phyloP scores from a whole-genome alignment of 1,139 yeast genomes.

The Meyerozyma elateridarum region DNA sequence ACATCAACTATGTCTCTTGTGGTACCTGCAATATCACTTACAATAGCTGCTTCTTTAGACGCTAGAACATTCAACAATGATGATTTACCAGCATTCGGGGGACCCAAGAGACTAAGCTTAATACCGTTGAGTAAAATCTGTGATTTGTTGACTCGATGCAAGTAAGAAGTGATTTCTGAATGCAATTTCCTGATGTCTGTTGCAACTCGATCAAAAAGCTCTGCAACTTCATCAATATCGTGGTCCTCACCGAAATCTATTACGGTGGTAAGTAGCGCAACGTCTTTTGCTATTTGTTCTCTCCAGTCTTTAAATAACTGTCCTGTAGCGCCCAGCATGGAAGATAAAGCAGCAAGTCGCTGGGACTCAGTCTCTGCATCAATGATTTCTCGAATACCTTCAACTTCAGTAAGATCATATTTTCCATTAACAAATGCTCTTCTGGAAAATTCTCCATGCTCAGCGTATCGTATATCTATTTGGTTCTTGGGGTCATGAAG shows the following conservation, averaged over 20 bases:
- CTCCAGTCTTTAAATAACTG: conserved; percentile 63
- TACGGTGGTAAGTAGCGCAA: conserved; percentile 78
- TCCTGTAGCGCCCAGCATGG: conserved; percentile 67
- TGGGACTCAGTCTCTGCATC: conserved; percentile 95
- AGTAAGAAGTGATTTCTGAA: conserved; percentile 42
- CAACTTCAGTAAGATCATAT: conserved; percentile 74
- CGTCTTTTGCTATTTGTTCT: conserved; percentile 52
- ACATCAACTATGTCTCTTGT: conserved; percentile 87
- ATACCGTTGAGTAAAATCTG: conserved; percentile 72
- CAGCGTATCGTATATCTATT: conserved; percentile 68
- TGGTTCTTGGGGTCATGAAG: conserved; percentile 42
- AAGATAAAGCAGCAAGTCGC: conserved; percentile 65
- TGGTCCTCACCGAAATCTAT: conserved; percentile 97
- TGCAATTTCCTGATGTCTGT: conserved; percentile 36
- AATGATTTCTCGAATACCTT: conserved; percentile 83
- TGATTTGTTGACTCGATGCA: conserved; percentile 51
- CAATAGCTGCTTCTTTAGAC: conserved; percentile 82
- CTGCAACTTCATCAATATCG: conserved; percentile 61
- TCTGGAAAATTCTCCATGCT: conserved; percentile 86
- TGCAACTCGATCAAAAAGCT: conserved; percentile 48
- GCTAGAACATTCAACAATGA: conserved; percentile 72
- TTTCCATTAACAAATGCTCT: conserved; percentile 76
- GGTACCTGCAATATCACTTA: conserved; percentile 89
- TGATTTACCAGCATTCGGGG: conserved; percentile 96
- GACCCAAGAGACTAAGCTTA: conserved; percentile 71